phyloP scores from a whole-genome alignment of 257 asterid genomes.

The Solanum okadae region DNA sequence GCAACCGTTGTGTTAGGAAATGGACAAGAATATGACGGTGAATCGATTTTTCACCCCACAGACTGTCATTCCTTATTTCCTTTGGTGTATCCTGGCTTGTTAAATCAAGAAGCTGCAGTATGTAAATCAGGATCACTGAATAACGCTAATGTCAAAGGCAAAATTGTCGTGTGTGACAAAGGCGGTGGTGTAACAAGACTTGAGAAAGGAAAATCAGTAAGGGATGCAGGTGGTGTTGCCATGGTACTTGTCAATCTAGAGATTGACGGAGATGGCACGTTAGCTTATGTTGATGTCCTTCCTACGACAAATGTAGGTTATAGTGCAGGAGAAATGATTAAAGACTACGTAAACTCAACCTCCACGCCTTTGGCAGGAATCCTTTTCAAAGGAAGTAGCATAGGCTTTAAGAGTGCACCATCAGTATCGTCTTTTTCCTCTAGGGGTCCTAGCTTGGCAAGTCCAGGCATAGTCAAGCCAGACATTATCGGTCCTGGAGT shows the following conservation, averaged over 20 bases:
- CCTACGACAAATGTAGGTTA: slow-evolving; percentile 13
- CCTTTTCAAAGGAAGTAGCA: slow-evolving; percentile 13
- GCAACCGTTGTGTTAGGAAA: slow-evolving; percentile 19
- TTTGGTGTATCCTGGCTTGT: slow-evolving; percentile 3
- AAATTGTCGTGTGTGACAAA: slow-evolving; percentile 13
- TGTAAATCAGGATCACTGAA: slow-evolving; percentile 11
- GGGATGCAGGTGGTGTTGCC: slow-evolving; percentile 27
- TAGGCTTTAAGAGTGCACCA: slow-evolving; percentile 13
- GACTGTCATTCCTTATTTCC: slow-evolving; percentile 6
- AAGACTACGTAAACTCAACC: slow-evolving; percentile 14
- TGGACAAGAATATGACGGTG: slow-evolving; percentile 8
- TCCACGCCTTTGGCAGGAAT: neutral
- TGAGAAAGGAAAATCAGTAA: slow-evolving; percentile 14
- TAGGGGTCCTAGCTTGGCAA: slow-evolving; percentile 14
- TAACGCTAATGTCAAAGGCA: slow-evolving; percentile 1
- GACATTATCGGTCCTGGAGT: slow-evolving; percentile 26
- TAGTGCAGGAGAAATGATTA: slow-evolving; percentile 10
- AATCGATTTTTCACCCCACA: slow-evolving; percentile 6
- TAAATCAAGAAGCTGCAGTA: neutral
- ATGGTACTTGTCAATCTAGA: slow-evolving; percentile 15
- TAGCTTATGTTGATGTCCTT: slow-evolving; percentile 11
- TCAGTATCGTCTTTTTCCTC: slow-evolving; percentile 15
- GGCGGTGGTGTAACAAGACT: neutral
- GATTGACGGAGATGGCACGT: neutral
- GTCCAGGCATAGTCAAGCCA: slow-evolving; percentile 25